Evolutionary conservation across 768 basidiomycete genomes (phyloP), one percentile per base, ranked within the genome.

Genomic region (Paxillus ammoniavirescens): DNA sequence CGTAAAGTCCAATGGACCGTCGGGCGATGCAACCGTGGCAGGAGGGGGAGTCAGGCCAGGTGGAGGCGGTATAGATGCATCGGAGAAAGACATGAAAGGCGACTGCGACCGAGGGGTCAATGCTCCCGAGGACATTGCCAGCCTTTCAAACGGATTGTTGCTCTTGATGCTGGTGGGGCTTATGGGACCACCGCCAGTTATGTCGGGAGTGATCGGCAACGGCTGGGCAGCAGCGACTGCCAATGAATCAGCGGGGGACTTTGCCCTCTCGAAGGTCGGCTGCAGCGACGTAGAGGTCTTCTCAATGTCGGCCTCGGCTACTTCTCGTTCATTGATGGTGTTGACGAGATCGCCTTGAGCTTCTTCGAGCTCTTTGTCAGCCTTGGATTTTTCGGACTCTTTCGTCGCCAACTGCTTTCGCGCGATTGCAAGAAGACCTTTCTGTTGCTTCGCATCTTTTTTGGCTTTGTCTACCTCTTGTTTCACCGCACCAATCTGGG

Each of bases 381-480:
- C 76, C 67, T 83, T 89, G 13, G 79, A 81, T 52, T 80, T 82
- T 62, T 91, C 90, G 0, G 79, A 75, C 68, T 98, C 96, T 57
- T 91, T 88, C 5, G 89, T 83, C 23, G 81, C 81, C 26, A 98
- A 75, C 73, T 98, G 97, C 70, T 99, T 98, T 75, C 87, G 88
- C 5, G 92, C 91, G 66, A 98, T 96, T 5, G 94, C 94, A 21
- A 96, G 78, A 58, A 96, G 77, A 9, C 97, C 97, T 68, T 93
- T 98, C 75, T 98, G 95, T 65, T 97, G 93, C 68, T 96, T 89
- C 2, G 91, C 93, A 48, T 98, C 95, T 72, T 91, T 98, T 76
- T 86, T 94, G 38, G 81, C 69, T 73, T 90, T 94, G 70, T 98
- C 97, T 18, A 93, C 74, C 56, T 91, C 86, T 10, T 72, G 75